These are phyloP conservation scores for Penicillium sp. DNA, from an alignment of 2,329 filamentous ascomycete genomes.

Conservation along the genomic window DNA sequence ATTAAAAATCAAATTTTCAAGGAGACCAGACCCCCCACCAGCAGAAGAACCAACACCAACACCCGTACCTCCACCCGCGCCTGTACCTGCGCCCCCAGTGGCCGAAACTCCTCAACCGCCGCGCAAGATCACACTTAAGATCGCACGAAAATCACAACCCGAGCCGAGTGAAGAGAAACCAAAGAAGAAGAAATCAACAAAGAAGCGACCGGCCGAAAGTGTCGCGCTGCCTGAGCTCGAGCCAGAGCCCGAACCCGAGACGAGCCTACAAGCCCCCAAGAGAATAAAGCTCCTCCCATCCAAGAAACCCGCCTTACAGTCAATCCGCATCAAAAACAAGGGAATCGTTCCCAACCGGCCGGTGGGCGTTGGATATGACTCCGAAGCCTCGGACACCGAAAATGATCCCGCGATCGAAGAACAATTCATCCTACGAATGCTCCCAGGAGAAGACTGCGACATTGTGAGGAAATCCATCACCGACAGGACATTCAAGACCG, in stretches of 20 bases:
- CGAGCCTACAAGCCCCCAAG: slow-evolving; percentile 34
- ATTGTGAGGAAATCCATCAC: slow-evolving; percentile 74
- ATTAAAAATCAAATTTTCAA: slow-evolving; percentile 46
- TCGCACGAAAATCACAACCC: slow-evolving; percentile 33
- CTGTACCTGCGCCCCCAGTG: slow-evolving; percentile 17
- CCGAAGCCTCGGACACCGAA: slow-evolving; percentile 89
- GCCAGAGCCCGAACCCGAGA: slow-evolving; percentile 29
- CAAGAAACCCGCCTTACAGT: slow-evolving; percentile 43
- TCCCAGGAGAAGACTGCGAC: slow-evolving; percentile 80
- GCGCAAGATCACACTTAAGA: slow-evolving; percentile 45
- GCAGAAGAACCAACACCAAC: slow-evolving; percentile 17
- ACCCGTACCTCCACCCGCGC: slow-evolving; percentile 1
- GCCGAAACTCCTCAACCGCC: slow-evolving; percentile 33
- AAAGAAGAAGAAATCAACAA: slow-evolving; percentile 41
- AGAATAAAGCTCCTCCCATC: slow-evolving; percentile 42
- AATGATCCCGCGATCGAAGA: slow-evolving; percentile 84
- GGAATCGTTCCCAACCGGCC: slow-evolving; percentile 68
- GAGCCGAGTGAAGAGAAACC: slow-evolving; percentile 18
- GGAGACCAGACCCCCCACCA: slow-evolving; percentile 33
- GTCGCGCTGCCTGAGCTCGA: slow-evolving; percentile 26
- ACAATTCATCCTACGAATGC: slow-evolving; percentile 85
- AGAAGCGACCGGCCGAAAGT: slow-evolving; percentile 41
- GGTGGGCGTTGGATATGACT: slow-evolving; percentile 90
- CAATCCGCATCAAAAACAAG: slow-evolving; percentile 62
- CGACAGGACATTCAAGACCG: slow-evolving; percentile 70